Evolutionary conservation across 2,329 filamentous ascomycete genomes (phyloP).

Genomic region (Hypoxylon sp.): DNA sequence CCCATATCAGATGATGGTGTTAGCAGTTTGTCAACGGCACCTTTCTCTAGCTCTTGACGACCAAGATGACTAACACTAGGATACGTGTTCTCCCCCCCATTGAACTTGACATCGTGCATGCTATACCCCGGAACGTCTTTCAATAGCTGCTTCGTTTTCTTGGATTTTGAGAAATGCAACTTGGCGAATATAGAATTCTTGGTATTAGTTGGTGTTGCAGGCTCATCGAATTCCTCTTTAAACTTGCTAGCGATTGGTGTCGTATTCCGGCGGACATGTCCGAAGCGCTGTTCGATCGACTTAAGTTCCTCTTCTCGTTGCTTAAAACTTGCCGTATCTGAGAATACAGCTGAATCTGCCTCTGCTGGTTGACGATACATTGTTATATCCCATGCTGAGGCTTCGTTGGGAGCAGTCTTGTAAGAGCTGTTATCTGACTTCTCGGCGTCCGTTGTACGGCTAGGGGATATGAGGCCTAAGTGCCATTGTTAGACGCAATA

Average conservation of each 20-base stretch:
- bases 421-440: conserved; percentile 52
- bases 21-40: not conserved
- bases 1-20: conserved; percentile 3
- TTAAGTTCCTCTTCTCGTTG: conserved; percentile 58
- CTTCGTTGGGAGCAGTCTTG: conserved; percentile 49
- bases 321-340: conserved; percentile 58
- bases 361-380: conserved; percentile 33
- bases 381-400: conserved; percentile 38
- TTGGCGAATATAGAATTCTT: conserved; percentile 56
- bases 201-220: conserved; percentile 29
- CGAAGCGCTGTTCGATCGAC: conserved; percentile 60
- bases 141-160: conserved; percentile 50
- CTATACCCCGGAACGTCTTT: conserved; percentile 28
- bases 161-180: conserved; percentile 56
- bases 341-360: conserved; percentile 47
- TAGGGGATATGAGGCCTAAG: conserved; percentile 42
- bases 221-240: conserved; percentile 58
- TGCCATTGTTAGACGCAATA: conserved; percentile 5
- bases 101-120: conserved; percentile 5
- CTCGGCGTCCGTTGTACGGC: conserved; percentile 41
- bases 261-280: conserved; percentile 53
- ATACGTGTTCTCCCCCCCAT: not conserved
- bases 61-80: not conserved
- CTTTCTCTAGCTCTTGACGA: conserved; percentile 4
- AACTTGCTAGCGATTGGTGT: conserved; percentile 58